phyloP scores from a whole-genome alignment of 768 basidiomycete genomes.

The Fomitopsis serialis region DNA sequence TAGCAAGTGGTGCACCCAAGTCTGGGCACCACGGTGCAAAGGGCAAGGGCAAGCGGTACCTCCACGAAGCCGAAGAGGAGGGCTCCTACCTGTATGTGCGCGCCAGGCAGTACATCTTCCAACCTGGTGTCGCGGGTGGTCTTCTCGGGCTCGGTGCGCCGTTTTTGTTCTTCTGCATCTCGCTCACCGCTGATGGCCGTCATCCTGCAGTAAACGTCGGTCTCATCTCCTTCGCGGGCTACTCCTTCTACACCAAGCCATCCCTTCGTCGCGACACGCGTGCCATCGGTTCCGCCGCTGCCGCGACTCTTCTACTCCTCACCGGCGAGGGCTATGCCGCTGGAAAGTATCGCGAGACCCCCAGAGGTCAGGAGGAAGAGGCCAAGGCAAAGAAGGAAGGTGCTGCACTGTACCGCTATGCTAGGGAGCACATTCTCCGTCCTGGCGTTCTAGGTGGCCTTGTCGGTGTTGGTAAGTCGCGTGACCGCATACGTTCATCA shows the following conservation, averaged over 20 bases:
- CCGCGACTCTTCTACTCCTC: conserved; percentile 52
- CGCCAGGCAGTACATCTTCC: conserved; percentile 49
- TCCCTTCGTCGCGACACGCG: conserved; percentile 53
- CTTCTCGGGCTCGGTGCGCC: conserved; percentile 66
- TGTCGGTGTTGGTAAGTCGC: conserved; percentile 48
- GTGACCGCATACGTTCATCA: neutral
- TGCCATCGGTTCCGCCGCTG: conserved; percentile 46
- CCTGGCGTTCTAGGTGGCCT: conserved; percentile 65
- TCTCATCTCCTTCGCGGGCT: conserved; percentile 54
- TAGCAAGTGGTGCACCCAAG: conserved; percentile 15
- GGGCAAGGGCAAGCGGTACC: conserved; percentile 20
- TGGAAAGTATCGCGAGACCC: conserved; percentile 55
- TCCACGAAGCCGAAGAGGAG: conserved; percentile 43
- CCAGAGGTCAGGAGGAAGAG: conserved; percentile 52
- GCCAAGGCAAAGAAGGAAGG: conserved; percentile 54
- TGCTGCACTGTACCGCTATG: conserved; percentile 44
- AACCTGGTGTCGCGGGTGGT: conserved; percentile 68
- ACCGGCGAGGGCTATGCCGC: conserved; percentile 57
- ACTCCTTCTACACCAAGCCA: conserved; percentile 58
- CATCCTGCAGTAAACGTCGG: conserved; percentile 61
- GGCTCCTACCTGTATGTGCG: conserved; percentile 46
- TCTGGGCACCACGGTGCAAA: conserved; percentile 1
- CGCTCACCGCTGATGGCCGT: neutral
- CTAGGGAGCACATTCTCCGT: conserved; percentile 51
- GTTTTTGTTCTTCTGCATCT: conserved; percentile 19